Conservation (phyloP, 345 rosid genomes). For the Ricinus communis region DNA sequence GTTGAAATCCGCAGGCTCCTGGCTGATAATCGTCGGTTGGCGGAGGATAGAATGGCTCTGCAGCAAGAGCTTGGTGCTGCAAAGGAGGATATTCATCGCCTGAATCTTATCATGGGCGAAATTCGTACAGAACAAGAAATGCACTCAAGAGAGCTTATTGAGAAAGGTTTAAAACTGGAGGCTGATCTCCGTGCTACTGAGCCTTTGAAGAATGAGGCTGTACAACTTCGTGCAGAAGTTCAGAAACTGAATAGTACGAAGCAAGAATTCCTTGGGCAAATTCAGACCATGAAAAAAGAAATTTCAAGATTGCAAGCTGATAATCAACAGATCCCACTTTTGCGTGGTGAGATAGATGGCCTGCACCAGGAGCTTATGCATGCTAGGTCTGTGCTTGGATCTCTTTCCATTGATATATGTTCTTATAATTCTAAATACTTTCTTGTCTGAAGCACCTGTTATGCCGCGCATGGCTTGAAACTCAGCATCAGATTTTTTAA, state of each 20-base stretch:
- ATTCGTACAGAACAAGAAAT: constrained; percentile 70
- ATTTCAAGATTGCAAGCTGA: constrained; percentile 62
- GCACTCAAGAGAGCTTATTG: constrained; percentile 65
- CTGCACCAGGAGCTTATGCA: constrained; percentile 87
- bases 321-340: constrained; percentile 65
- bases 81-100: constrained; percentile 83
- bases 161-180: constrained; percentile 81
- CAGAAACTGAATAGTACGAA: constrained; percentile 65
- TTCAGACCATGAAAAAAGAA: constrained; percentile 74
- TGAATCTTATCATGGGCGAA: constrained; percentile 63
- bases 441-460: not conserved
- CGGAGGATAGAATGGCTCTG: constrained; percentile 68
- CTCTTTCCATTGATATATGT: not conserved
- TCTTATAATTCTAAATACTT: not conserved
- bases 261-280: constrained; percentile 69
- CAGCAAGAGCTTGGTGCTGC: constrained; percentile 76
- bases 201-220: constrained; percentile 71
- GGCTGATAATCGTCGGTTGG: constrained; percentile 68
- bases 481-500: constrained; percentile 1
- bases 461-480: not conserved
- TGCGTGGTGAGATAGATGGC: constrained; percentile 67
- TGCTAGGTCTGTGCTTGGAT: constrained; percentile 56
- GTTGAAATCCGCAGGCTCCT: constrained; percentile 73
- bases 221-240: constrained; percentile 64
- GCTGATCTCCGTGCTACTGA: constrained; percentile 81